These are phyloP conservation scores for Aspergillus sparsus DNA, from an alignment of 495 filamentous ascomycete species.

Conservation along the genomic window DNA sequence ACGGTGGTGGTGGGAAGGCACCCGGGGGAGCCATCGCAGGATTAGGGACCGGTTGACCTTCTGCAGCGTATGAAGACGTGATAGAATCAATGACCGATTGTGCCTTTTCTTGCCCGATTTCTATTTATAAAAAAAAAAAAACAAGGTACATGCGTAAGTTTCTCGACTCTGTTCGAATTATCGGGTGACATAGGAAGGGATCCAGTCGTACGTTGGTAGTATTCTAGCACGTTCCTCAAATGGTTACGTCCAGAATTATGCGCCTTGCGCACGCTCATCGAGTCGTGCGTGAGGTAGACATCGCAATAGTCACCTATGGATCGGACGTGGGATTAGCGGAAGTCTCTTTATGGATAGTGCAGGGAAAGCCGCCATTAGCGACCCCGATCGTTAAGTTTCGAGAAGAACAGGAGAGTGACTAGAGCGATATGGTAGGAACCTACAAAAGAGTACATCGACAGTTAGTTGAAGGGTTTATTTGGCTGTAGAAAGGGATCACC, in stretches of 20 bases:
- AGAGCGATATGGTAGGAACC: slow-evolving; percentile 29
- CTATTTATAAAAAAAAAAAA: slow-evolving; percentile 41
- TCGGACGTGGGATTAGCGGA: slow-evolving; percentile 15
- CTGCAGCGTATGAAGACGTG: slow-evolving; percentile 89
- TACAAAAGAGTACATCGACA: slow-evolving; percentile 66
- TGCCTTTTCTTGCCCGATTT: slow-evolving; percentile 98
- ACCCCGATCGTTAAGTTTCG: too few species aligned
- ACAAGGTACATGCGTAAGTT: background rate
- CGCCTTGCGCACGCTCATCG: slow-evolving; percentile 98
- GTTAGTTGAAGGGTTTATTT: slow-evolving; percentile 48
- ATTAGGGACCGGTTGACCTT: slow-evolving; percentile 82
- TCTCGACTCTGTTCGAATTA: background rate
- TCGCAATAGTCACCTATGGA: slow-evolving; percentile 95
- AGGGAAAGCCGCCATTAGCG: background rate
- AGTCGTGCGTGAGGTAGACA: slow-evolving; percentile 99
- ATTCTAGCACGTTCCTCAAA: slow-evolving; percentile 93
- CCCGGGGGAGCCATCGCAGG: slow-evolving; percentile 67
- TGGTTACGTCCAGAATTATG: slow-evolving; percentile 97
- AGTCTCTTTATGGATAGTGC: background rate
- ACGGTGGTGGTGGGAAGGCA: slow-evolving; percentile 53
- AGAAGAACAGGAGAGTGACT: too few species aligned
- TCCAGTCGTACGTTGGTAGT: slow-evolving; percentile 83
- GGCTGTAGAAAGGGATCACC: slow-evolving; percentile 38
- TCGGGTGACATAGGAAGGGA: background rate
- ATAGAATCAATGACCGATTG: slow-evolving; percentile 98